Base-by-base conservation (phyloP, 768 basidiomycete species). In the Strobilomyces echinocephalus region DNA sequence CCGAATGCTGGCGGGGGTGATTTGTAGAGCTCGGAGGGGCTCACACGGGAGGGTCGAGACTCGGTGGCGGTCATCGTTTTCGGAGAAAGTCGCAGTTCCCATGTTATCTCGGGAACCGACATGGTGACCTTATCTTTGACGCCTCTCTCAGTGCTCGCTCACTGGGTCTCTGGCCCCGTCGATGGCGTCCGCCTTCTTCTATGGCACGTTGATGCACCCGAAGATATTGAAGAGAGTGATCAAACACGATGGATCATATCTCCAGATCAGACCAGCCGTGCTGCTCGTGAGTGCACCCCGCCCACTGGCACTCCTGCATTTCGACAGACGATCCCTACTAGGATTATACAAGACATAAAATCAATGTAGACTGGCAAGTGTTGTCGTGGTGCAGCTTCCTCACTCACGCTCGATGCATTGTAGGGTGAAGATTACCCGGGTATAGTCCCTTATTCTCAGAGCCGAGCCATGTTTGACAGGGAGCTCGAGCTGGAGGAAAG, bases 201-300 rank as follows among this genome's bases (percentile, higher is more conserved):
- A 95, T 69, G 95, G 95, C 12, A 95, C 91, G 0, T 74, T 97
- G 20, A 84, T 95, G 77, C 91, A 94, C 62, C 92, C 93, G 7
- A 80, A 80, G 46, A 87, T 97, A 62, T 73, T 97, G 36, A 79
- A 75, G 53, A 74, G 84, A 18, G 92, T 97, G 8, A 82, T 97
- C 41, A 76, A 76, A 8, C 84, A 88, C 60, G 74, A 83, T 42
- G 88, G 86, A 8, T 60, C 71, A 8, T 74, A 84, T 56, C 75
- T 95, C 3, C 64, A 80, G 49, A 79, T 89, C 42, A 83, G 83
- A 56, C 84, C 89, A 36, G 93, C 91, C 6, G 64, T 94, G 8
- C 67, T 97, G 8, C 72, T 80, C 63, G 91, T 91, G 56, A 65
- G 83, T 66, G 28, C 8, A 20, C 44, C 18, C 41, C 15, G 16